These are phyloP conservation scores for Aspergillus coremiiformis DNA, from an alignment of 495 filamentous ascomycete genomes.

Conservation along the genomic window DNA sequence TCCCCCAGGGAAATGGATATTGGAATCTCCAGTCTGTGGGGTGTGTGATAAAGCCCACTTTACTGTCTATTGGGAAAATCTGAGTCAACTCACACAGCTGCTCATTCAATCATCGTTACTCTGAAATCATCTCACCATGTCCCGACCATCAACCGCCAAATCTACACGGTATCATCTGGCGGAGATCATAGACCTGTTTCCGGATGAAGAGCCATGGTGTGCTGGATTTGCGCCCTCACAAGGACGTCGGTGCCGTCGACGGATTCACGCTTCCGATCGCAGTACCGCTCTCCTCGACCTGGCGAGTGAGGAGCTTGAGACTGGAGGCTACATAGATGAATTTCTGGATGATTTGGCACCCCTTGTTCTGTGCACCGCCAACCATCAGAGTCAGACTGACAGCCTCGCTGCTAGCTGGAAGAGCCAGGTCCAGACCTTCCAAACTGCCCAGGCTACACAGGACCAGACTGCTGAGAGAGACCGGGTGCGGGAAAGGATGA, in stretches of 20 bases:
- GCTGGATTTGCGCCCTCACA: constrained; percentile 18
- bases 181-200: constrained; percentile 20
- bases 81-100: too few relatives aligned
- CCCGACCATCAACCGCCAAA: background rate
- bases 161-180: constrained; percentile 8
- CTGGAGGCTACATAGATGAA: constrained; percentile 11
- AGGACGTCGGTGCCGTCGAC: constrained; percentile 19
- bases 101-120: background rate
- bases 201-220: constrained; percentile 20
- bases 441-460: background rate
- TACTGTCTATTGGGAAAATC: too few relatives aligned
- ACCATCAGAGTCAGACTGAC: constrained; percentile 21
- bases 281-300: constrained; percentile 10
- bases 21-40: too few relatives aligned
- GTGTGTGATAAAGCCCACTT: too few relatives aligned
- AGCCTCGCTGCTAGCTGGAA: constrained; percentile 12
- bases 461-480: background rate
- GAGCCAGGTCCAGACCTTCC: background rate
- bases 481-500: too few relatives aligned
- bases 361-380: constrained; percentile 19
- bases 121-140: too few relatives aligned
- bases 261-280: constrained; percentile 14
- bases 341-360: constrained; percentile 21
- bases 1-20: too few relatives aligned
- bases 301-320: constrained; percentile 15